Conservation (phyloP, 1,139 yeast species). For the Nematodospora anomalae region DNA sequence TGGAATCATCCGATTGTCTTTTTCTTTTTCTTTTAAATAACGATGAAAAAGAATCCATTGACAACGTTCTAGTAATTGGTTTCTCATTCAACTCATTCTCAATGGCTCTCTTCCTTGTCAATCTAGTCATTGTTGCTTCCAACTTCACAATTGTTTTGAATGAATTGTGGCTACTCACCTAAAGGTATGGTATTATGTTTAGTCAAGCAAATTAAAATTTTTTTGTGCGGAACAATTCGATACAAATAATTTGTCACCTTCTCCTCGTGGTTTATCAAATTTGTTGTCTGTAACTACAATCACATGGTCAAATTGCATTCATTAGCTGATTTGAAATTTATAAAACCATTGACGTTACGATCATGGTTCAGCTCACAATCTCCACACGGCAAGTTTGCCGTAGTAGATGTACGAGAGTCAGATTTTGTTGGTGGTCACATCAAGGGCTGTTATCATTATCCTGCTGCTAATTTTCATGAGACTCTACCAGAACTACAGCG, state of each 20-base stretch:
- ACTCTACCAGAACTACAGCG: slow-evolving; percentile 44
- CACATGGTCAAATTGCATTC: slow-evolving; percentile 21
- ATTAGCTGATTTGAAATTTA: slow-evolving; percentile 36
- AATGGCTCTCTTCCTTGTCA: slow-evolving; percentile 10
- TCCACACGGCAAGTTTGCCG: slow-evolving; percentile 49
- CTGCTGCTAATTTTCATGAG: slow-evolving; percentile 51
- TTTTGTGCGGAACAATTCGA: no score
- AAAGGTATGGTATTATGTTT: no score
- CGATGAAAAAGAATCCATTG: slow-evolving; percentile 42
- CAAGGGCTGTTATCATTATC: slow-evolving; percentile 57
- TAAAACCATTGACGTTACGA: slow-evolving; percentile 46
- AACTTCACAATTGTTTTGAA: background rate
- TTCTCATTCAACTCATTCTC: slow-evolving; percentile 9
- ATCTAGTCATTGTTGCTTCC: slow-evolving; percentile 9
- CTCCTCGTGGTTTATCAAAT: no score
- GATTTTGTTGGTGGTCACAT: slow-evolving; percentile 76
- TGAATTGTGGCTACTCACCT: background rate
- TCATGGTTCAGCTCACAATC: slow-evolving; percentile 46
- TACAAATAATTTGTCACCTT: no score
- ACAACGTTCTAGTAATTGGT: slow-evolving; percentile 34
- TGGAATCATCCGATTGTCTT: slow-evolving; percentile 14
- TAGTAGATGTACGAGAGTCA: slow-evolving; percentile 85
- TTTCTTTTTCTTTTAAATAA: slow-evolving; percentile 38
- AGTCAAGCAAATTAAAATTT: background rate
- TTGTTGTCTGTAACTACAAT: no score